A percentile compares a stretch with the other conserved stretches of the same genome.
Conservation (phyloP, 768 basidiomycete genomes). For the Leccinum uliginosum region DNA sequence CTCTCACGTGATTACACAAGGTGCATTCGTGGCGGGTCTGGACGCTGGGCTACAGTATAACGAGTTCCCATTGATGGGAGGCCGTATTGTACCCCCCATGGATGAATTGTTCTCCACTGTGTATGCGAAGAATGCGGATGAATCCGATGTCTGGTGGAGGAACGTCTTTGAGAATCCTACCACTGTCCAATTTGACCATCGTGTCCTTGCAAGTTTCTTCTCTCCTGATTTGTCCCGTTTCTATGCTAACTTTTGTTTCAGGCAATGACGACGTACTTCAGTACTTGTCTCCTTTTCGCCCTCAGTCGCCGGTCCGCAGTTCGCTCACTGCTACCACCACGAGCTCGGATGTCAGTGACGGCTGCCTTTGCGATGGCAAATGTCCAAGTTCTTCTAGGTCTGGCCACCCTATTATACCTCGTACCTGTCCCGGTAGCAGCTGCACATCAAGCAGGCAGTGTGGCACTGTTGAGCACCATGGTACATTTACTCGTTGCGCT, state of each 20-base stretch:
- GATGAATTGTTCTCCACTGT: slow-evolving; percentile 75
- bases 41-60: slow-evolving; percentile 98
- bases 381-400: slow-evolving; percentile 72
- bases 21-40: slow-evolving; percentile 96
- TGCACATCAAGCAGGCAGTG: slow-evolving; percentile 92
- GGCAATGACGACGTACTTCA: slow-evolving; percentile 82
- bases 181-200: slow-evolving; percentile 96
- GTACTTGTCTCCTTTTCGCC: slow-evolving; percentile 59
- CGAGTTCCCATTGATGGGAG: slow-evolving; percentile 97
- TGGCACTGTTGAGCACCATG: slow-evolving; percentile 79
- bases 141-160: slow-evolving; percentile 87
- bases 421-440: slow-evolving; percentile 93
- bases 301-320: slow-evolving; percentile 50
- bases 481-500: slow-evolving; percentile 71
- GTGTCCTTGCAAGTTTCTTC: slow-evolving; percentile 65
- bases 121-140: slow-evolving; percentile 68
- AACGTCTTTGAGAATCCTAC: slow-evolving; percentile 97
- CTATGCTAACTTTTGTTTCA: slow-evolving; percentile 27
- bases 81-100: slow-evolving; percentile 71
- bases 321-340: slow-evolving; percentile 52
- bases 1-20: slow-evolving; percentile 36
- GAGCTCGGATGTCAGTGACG: slow-evolving; percentile 47
- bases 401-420: slow-evolving; percentile 83
- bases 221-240: neutral
- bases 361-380: slow-evolving; percentile 78